These are phyloP conservation scores for Coprinopsis sp. DNA, from an alignment of 768 basidiomycete genomes.

Conservation along the genomic window DNA sequence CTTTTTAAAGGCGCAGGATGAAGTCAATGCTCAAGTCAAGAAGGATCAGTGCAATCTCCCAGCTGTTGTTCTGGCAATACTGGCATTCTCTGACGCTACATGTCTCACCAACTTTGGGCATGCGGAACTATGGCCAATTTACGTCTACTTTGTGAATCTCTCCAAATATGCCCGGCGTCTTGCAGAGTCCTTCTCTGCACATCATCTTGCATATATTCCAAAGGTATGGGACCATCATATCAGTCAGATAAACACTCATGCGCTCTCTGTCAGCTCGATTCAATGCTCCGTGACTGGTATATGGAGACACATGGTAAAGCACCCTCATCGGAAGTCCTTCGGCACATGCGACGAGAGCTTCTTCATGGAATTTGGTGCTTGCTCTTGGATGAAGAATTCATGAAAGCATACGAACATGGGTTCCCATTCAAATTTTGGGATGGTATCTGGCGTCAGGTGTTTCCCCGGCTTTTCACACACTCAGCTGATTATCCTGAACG, in stretches of 20 bases:
- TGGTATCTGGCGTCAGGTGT: conserved; percentile 26
- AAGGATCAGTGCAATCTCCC: conserved; percentile 9
- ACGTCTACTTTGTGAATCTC: conserved; percentile 29
- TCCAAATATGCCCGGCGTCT: conserved; percentile 32
- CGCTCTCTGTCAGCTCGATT: conserved; percentile 8
- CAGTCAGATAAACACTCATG: background rate
- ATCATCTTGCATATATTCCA: conserved; percentile 39
- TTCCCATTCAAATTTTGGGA: conserved; percentile 27
- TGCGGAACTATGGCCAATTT: conserved; percentile 29
- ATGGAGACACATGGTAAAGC: background rate
- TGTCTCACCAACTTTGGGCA: conserved; percentile 29
- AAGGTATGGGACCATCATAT: conserved; percentile 18
- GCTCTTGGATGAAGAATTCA: conserved; percentile 30
- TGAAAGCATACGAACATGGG: conserved; percentile 28
- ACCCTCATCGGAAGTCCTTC: background rate
- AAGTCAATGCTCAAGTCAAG: background rate
- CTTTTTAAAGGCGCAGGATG: conserved; percentile 14
- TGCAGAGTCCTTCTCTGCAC: conserved; percentile 23
- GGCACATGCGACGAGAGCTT: conserved; percentile 17
- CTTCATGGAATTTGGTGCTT: conserved; percentile 24
- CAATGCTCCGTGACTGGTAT: conserved; percentile 16
- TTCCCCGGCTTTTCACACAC: conserved; percentile 30
- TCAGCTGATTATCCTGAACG: conserved; percentile 39
- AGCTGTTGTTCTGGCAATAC: conserved; percentile 17
- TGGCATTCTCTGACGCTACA: conserved; percentile 30